These are phyloP conservation scores for Quercus bicolor DNA, from an alignment of 306 rosid species.

Conservation along the genomic window DNA sequence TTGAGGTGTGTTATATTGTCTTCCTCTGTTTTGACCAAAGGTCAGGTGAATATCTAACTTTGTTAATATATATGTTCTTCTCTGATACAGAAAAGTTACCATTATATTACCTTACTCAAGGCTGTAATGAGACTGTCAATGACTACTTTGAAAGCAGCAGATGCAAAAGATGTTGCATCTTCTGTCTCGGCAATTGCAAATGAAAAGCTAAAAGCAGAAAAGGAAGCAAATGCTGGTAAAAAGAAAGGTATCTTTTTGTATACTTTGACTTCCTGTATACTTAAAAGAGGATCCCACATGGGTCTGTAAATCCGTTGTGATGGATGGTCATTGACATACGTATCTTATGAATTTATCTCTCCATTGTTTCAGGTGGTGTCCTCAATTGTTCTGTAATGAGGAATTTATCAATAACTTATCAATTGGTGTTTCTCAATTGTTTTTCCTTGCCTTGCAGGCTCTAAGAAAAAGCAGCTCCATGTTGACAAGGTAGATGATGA, in stretches of 20 bases:
- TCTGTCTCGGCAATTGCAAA: conserved; percentile 86
- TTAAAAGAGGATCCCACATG: background rate
- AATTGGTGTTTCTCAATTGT: background rate
- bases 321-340: background rate
- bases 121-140: conserved; percentile 77
- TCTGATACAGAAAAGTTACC: conserved; percentile 75
- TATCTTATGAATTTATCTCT: background rate
- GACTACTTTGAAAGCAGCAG: conserved; percentile 83
- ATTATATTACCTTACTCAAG: conserved; percentile 72
- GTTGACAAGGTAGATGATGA: conserved; percentile 87
- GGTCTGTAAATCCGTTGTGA: too few relatives aligned
- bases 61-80: background rate
- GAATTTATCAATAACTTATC: background rate
- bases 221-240: conserved; percentile 87
- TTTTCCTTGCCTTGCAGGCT: conserved; percentile 38
- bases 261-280: background rate
- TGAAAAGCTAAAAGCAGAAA: conserved; percentile 87
- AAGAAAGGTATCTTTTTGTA: conserved; percentile 58
- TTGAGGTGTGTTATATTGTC: conserved; percentile 50
- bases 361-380: background rate
- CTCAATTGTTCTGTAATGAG: background rate
- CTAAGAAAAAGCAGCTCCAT: conserved; percentile 83
- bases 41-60: background rate
- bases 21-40: background rate
- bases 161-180: conserved; percentile 91